Evolutionary conservation across 192 early-diverging fungal species (phyloP).

Genomic region (Coemansia nantahalensis): DNA sequence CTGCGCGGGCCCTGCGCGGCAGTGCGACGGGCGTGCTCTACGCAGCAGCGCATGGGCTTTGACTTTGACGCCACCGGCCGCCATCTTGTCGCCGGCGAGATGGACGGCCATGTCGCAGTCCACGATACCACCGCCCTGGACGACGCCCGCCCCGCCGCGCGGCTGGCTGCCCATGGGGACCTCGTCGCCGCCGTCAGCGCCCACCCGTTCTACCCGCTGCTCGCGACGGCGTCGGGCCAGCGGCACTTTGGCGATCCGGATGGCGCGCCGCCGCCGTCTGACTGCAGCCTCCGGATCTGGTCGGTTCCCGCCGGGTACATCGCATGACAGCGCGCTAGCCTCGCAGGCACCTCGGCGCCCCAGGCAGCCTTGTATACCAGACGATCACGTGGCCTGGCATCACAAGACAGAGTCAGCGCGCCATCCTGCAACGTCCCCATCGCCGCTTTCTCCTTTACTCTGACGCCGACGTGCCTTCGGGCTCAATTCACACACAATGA

Average conservation of each 20-base stretch:
- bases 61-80: slow-evolving; percentile 63
- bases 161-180: slow-evolving; percentile 49
- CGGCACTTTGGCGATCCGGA: slow-evolving; percentile 24
- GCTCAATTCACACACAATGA: not conserved
- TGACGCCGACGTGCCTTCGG: no score
- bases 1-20: slow-evolving; percentile 60
- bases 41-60: slow-evolving; percentile 74
- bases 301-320: slow-evolving; percentile 10
- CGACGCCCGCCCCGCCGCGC: not conserved
- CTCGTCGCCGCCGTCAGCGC: slow-evolving; percentile 56
- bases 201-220: slow-evolving; percentile 64
- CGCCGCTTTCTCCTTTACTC: no score
- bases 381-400: no score
- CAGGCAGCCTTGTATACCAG: no score
- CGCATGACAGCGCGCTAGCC: no score
- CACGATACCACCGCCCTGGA: slow-evolving; percentile 1
- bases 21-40: slow-evolving; percentile 54
- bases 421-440: no score
- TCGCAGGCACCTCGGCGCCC: no score
- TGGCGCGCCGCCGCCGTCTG: not conserved
- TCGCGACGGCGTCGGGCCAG: slow-evolving; percentile 75
- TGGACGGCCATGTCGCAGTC: slow-evolving; percentile 11
- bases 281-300: slow-evolving; percentile 27
- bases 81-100: slow-evolving; percentile 61
- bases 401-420: no score